Evolutionary conservation across 331 rosid species (phyloP).

Genomic region (Malus hybrid): DNA sequence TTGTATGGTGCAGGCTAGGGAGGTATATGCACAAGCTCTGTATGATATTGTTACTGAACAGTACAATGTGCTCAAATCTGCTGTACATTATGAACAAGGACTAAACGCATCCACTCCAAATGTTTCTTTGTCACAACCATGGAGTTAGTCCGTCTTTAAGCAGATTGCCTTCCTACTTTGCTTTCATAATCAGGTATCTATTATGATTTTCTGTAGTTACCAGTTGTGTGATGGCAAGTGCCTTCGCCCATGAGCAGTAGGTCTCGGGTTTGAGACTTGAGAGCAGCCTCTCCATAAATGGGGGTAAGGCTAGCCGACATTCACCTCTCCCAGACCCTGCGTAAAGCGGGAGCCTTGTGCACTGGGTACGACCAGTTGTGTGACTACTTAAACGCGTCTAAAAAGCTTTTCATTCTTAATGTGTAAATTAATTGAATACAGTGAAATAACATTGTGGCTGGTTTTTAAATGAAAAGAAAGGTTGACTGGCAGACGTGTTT

Average conservation of each 20-base stretch:
- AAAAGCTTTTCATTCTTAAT: too few relatives aligned
- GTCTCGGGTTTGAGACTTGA: too few relatives aligned
- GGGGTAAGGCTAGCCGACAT: too few relatives aligned
- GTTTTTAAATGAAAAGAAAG: not conserved
- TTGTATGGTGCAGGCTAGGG: slow-evolving; percentile 53
- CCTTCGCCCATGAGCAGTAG: too few relatives aligned
- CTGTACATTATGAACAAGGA: slow-evolving; percentile 62
- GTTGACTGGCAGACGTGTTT: not conserved
- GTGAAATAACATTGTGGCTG: not conserved
- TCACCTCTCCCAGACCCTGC: too few relatives aligned
- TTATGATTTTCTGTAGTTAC: slow-evolving; percentile 15
- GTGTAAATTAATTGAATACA: not conserved
- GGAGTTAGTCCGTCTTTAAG: slow-evolving; percentile 45
- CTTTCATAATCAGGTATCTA: slow-evolving; percentile 15
- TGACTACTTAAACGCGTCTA: too few relatives aligned
- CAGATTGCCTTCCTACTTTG: not conserved
- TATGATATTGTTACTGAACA: slow-evolving; percentile 56
- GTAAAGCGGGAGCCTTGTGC: too few relatives aligned
- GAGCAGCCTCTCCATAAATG: too few relatives aligned
- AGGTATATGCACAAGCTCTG: slow-evolving; percentile 53
- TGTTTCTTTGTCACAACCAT: slow-evolving; percentile 77
- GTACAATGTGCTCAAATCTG: slow-evolving; percentile 75
- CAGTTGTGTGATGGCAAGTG: not conserved
- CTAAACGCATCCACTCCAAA: slow-evolving; percentile 47
- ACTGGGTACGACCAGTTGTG: too few relatives aligned